phyloP scores from a whole-genome alignment of 768 basidiomycete species.

The Pleurotus cornucopiae region DNA sequence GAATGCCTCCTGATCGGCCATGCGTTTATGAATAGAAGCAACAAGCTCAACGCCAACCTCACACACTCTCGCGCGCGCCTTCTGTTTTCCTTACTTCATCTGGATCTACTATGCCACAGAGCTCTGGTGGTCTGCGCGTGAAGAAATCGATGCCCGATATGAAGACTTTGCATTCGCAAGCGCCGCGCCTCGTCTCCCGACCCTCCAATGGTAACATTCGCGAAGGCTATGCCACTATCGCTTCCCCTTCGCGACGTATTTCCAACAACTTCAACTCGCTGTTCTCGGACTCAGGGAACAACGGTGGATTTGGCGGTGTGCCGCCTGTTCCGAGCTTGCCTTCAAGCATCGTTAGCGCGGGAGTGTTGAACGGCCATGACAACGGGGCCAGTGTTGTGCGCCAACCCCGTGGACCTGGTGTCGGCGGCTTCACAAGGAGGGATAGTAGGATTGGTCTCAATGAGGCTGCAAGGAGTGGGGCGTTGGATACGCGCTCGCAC shows the following conservation, averaged over 20 bases:
- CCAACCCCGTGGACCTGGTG: conserved; percentile 82
- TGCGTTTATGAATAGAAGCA: conserved; percentile 33
- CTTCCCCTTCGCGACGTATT: conserved; percentile 74
- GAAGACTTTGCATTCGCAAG: conserved; percentile 78
- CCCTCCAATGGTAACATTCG: conserved; percentile 88
- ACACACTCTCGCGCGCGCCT: conserved; percentile 77
- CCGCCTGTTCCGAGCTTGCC: conserved; percentile 84
- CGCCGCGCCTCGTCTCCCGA: conserved; percentile 74
- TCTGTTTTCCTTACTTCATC: conserved; percentile 72
- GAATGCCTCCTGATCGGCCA: conserved; percentile 6
- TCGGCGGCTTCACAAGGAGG: conserved; percentile 67
- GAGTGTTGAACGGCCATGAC: conserved; percentile 42
- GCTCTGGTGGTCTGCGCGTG: conserved; percentile 62
- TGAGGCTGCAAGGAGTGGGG: conserved; percentile 57
- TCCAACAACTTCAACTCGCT: conserved; percentile 69
- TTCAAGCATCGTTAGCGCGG: conserved; percentile 40
- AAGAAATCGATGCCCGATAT: conserved; percentile 99
- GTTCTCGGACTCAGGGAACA: conserved; percentile 41
- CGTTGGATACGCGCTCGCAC: conserved; percentile 77
- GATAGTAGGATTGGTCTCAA: conserved; percentile 50
- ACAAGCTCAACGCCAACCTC: conserved; percentile 41
- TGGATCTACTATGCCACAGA: conserved; percentile 32
- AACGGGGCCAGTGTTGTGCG: conserved; percentile 59
- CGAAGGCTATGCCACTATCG: conserved; percentile 82
- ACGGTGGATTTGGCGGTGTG: conserved; percentile 21